Percentiles rank a stretch among this genome's conserved stretches.
Conservation (phyloP, 495 filamentous ascomycete genomes). For the Hypoxylon rickii region DNA sequence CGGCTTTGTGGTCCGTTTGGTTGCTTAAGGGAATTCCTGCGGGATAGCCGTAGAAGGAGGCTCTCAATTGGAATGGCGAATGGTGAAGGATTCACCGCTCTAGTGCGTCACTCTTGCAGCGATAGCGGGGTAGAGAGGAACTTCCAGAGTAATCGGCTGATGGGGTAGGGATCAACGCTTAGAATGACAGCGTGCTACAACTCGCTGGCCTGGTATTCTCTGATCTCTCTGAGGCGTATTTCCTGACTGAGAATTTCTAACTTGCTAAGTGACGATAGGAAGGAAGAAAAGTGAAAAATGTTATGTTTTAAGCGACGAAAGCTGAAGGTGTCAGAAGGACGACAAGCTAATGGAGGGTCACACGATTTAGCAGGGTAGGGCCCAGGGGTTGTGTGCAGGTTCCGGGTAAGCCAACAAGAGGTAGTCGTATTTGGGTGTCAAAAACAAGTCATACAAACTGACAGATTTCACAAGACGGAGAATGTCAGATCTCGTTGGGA, state of each 20-base stretch:
- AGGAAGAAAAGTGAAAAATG: not conserved
- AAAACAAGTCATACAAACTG: slow-evolving; percentile 26
- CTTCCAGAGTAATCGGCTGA: slow-evolving; percentile 24
- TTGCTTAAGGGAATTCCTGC: slow-evolving; percentile 6
- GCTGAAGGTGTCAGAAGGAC: slow-evolving; percentile 30
- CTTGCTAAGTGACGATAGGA: slow-evolving; percentile 12
- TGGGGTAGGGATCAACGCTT: slow-evolving; percentile 26
- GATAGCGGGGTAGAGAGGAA: slow-evolving; percentile 31
- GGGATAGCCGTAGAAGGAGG: slow-evolving; percentile 16
- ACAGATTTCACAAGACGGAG: slow-evolving; percentile 12
- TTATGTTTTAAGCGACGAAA: slow-evolving; percentile 18
- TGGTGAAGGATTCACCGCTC: slow-evolving; percentile 30
- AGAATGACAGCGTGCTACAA: slow-evolving; percentile 8
- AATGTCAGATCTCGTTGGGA: slow-evolving; percentile 29
- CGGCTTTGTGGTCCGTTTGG: slow-evolving; percentile 4
- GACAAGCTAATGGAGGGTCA: slow-evolving; percentile 36
- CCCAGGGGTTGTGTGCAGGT: slow-evolving; percentile 25
- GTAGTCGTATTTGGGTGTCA: slow-evolving; percentile 28
- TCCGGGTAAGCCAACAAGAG: slow-evolving; percentile 20
- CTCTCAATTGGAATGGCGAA: slow-evolving; percentile 25
- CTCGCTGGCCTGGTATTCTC: slow-evolving; percentile 1
- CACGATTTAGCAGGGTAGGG: slow-evolving; percentile 45
- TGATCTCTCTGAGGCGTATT: slow-evolving; percentile 2
- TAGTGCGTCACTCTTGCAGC: slow-evolving; percentile 34
- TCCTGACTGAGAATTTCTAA: slow-evolving; percentile 1